Conservation (phyloP, 495 filamentous ascomycete species). For the Talaromyces thailandensis region DNA sequence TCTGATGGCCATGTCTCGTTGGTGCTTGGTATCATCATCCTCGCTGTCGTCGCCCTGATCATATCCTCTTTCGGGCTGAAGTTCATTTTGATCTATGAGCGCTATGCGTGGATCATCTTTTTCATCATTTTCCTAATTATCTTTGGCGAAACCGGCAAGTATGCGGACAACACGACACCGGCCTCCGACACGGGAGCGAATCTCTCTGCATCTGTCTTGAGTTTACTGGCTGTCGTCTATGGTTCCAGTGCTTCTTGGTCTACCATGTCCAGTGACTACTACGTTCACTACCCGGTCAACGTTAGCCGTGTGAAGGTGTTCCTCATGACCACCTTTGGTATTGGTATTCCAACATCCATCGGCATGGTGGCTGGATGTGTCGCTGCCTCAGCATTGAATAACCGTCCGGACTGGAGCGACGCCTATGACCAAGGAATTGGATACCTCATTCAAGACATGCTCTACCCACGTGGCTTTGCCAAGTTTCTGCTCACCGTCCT, state of each 20-base stretch:
- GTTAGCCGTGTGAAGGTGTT: slow-evolving; percentile 45
- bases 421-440: slow-evolving; percentile 49
- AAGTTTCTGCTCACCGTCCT: slow-evolving; percentile 50
- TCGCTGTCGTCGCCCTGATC: slow-evolving; percentile 41
- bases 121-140: slow-evolving; percentile 51
- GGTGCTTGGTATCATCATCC: slow-evolving; percentile 35
- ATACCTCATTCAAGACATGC: slow-evolving; percentile 42
- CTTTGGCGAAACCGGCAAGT: slow-evolving; percentile 39
- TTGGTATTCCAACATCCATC: slow-evolving; percentile 46
- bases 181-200: slow-evolving; percentile 27
- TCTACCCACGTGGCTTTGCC: slow-evolving; percentile 48
- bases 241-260: slow-evolving; percentile 51
- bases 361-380: slow-evolving; percentile 45
- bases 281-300: slow-evolving; percentile 49
- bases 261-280: slow-evolving; percentile 53
- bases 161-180: slow-evolving; percentile 32
- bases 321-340: slow-evolving; percentile 30
- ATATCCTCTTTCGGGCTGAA: slow-evolving; percentile 52
- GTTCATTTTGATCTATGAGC: slow-evolving; percentile 50
- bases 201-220: slow-evolving; percentile 39
- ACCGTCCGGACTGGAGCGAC: slow-evolving; percentile 34
- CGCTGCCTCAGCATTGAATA: slow-evolving; percentile 42
- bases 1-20: slow-evolving; percentile 26
- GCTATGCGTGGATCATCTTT: slow-evolving; percentile 50
- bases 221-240: slow-evolving; percentile 46